A percentile compares a stretch with the other conserved stretches of the same genome.
Conservation (phyloP, 108 stramenopile species). For the Fragilaria crotonensis region DNA sequence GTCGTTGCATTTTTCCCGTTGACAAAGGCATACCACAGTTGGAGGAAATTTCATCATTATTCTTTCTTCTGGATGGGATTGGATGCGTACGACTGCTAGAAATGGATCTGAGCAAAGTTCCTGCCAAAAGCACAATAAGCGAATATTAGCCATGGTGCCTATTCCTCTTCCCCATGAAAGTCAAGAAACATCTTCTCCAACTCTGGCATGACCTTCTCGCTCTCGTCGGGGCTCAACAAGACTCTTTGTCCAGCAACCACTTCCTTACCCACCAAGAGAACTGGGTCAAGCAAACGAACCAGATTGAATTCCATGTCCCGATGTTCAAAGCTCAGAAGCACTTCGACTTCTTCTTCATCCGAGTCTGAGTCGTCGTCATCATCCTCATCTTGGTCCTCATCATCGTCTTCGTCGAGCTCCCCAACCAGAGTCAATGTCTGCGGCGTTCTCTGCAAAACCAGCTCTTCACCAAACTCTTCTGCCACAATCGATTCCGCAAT, state of each 20-base stretch:
- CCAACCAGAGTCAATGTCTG: slow-evolving; percentile 83
- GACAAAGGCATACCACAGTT: too few species aligned
- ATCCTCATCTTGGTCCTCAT: slow-evolving; percentile 57
- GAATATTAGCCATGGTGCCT: too few species aligned
- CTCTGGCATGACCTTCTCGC: slow-evolving; percentile 74
- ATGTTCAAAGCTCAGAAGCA: slow-evolving; percentile 77
- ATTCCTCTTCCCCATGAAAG: slow-evolving; percentile 57
- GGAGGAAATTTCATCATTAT: too few species aligned
- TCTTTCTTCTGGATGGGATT: too few species aligned
- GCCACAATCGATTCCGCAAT: slow-evolving; percentile 73
- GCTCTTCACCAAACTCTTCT: slow-evolving; percentile 87
- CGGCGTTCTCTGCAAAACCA: slow-evolving; percentile 68
- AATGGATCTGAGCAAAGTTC: too few species aligned
- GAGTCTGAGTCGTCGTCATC: slow-evolving; percentile 41
- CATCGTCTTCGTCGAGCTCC: slow-evolving; percentile 54
- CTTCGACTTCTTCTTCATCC: slow-evolving; percentile 74
- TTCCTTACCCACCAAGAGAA: slow-evolving; percentile 79
- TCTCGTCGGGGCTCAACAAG: slow-evolving; percentile 77
- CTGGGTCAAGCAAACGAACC: slow-evolving; percentile 76
- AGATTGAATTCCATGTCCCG: slow-evolving; percentile 64
- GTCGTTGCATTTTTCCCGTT: too few species aligned
- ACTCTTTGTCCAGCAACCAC: slow-evolving; percentile 41
- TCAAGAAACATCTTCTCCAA: slow-evolving; percentile 68
- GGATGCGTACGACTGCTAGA: too few species aligned
- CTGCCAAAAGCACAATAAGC: too few species aligned